Base-by-base conservation (phyloP, 306 rosid species). In the Gastrolobium villosum region DNA sequence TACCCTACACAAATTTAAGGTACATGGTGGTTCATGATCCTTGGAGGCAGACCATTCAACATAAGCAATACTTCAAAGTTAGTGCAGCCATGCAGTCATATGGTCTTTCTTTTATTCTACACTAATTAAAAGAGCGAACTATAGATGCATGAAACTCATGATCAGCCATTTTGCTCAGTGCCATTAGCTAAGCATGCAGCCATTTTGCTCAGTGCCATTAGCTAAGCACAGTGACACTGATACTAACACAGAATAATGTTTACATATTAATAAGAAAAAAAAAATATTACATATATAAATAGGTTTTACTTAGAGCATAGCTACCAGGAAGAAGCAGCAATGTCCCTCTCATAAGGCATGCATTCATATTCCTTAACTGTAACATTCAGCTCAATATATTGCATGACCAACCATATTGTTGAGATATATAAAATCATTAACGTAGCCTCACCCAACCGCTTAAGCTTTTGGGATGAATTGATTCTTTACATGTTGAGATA, bases 1-100 rank as follows among this genome's bases (percentile, higher is more conserved):
- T 95, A 39, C 98, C 99, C 98, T 92, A 81, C 84, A 81, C 81
- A 87, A 56, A 70, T 84, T 75, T 43, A 71, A 83, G 67, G 10
- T 52, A 43, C 66, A 35, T 4, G n/a, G 20, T 31, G 43, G 26
- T 55, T 72, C 65, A 72, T 54, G 13, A 64, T 56, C 57, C 70
- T 1, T 79, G 39, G 49, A 78, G 83, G 7, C 35, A 10, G 49
- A 72, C 61, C 69, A 81, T 70, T 84, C 63, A 74, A 65, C 78
- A 64, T 35, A 28, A 48, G 64, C 77, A 61, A 72, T 2, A 61
- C 32, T 20, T 50, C 35, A 20, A 20, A 20, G 26, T 20, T 20
- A 20, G 26, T 20, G 26, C 26, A 20, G 26, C n/a, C n/a, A n/a
- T n/a, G n/a, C n/a, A n/a, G n/a, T 60, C 11, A 49, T 15, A 11